Base-by-base conservation (phyloP, 768 basidiomycete genomes). In the Tulasnella sp. region DNA sequence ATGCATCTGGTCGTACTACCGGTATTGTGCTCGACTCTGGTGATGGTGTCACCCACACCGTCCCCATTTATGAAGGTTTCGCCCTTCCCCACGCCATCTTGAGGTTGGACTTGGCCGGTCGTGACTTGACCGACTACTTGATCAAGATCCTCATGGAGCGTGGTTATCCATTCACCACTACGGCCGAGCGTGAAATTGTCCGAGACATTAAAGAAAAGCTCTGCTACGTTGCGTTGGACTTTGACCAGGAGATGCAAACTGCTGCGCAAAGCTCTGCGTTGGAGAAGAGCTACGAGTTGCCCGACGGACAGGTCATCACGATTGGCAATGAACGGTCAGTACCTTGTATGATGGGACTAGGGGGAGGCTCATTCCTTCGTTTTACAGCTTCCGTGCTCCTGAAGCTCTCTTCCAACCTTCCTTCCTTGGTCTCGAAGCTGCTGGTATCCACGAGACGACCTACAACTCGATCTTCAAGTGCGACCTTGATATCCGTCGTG, bases 21-120 rank as follows among this genome's bases (percentile, higher is more conserved):
- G 84, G 84, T 77, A 84, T 96, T 71, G 92, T 96, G 25, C 77
- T 93, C 66, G 92, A 96, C 72, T 94, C 92, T 19, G 91, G 91
- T 67, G 92, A 96, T 70, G 92, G 91, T 78, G 91, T 94, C 61
- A 83, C 86, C 55, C 91, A 96, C 78, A 90, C 87, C 27, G 92
- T 96, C 34, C 92, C 92, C 62, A 94, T 96, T 67, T 96, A 94
- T 74, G 92, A 96, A 70, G 92, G 82, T 72, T 94, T 90, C 75
- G 73, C 86, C 40, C 78, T 96, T 42, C 90, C 90, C 42, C 92
- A 96, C 69, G 89, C 92, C 64, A 93, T 96, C 68, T 79, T 83
- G 57, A 84, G 92, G 72, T 77, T 96, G 62, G 92, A 96, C 71
- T 77, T 90, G 66, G 86, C 92, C 59, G 92, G 92, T 61, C 85